Base-by-base conservation (phyloP, 73 alveolate species). In the Paramecium tetraurelia region DNA sequence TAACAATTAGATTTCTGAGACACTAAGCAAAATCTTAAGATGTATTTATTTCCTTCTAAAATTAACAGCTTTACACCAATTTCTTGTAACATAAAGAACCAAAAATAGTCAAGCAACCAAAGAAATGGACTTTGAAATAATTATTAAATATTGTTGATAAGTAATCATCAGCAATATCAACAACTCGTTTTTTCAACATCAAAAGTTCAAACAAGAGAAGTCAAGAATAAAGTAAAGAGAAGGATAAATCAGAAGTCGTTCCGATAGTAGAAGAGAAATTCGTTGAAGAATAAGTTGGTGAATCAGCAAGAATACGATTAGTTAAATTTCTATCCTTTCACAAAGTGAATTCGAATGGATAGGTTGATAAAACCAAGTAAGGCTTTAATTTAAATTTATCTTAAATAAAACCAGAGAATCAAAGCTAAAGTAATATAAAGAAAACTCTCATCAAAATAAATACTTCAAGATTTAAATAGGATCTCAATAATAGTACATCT, bases 281-380 rank as follows among this genome's bases (percentile, higher is more conserved):
- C 12, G 27, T 63, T 63, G 84, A 63, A 63, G 84, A 63, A 14
- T 31, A 63, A 27, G 84, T 63, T 31, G 84, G 84, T 22, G 84
- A 63, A 27, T 63, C 84, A 31, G 84, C 84, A 31, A 27, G 84
- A 12, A 63, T 63, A 12, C 27, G 84, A 27, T 63, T 63, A 48
- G 84, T 63, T 11, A 63, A 63, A n/a, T 63, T 63, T 63, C 84
- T 63, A 14, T 63, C 84, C 6, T 63, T 63, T 63, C 84, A 63
- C 24, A 63, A 33, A 33, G 84, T 33, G 21, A 33, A 33, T 63
- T 63, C 16, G 27, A 63, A 31, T 63, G 84, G 46, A 27, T n/a
- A 63, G 6, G 12, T 33, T 63, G 46, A 63, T 31, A 31, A 31
- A 63, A 63, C 41, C 0, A 63, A 12, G 10, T 2, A 27, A 63